Percentiles rank a stretch among this genome's conserved stretches.
These are phyloP conservation scores for Wallacemonas sp. DNA, from an alignment of 208 protist species.

Conservation along the genomic window DNA sequence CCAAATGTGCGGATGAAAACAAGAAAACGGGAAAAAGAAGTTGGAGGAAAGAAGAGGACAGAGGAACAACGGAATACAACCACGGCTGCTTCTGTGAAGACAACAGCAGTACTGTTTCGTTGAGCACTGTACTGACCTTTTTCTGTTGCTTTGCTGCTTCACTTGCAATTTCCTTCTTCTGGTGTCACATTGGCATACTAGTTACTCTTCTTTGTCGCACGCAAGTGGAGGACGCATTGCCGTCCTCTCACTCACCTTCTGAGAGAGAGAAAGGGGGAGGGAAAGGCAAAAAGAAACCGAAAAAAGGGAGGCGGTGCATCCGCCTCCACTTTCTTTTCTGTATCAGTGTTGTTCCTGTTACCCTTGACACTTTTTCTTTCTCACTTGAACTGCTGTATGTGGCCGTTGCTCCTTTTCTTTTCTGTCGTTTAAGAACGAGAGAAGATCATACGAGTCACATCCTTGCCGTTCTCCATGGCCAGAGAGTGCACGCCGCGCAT, in stretches of 20 bases:
- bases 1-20: neutral
- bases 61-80: too few species aligned
- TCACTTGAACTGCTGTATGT: too few species aligned
- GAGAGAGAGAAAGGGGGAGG: too few species aligned
- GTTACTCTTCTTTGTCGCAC: too few species aligned
- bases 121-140: too few species aligned
- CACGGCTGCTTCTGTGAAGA: too few species aligned
- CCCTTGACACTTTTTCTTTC: too few species aligned
- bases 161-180: neutral
- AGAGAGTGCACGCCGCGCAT: constrained; percentile 66
- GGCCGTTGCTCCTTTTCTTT: neutral
- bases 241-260: too few species aligned
- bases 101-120: too few species aligned
- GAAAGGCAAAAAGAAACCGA: neutral
- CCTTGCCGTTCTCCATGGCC: constrained; percentile 48
- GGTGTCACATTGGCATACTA: neutral
- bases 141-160: neutral
- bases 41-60: neutral
- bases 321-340: too few species aligned
- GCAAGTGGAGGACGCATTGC: too few species aligned
- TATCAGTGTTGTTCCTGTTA: neutral
- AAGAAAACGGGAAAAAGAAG: constrained; percentile 9
- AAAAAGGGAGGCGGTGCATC: too few species aligned
- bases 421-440: constrained; percentile 31
- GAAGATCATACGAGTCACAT: constrained; percentile 78